Evolutionary conservation across 139 green algal genomes (phyloP), one percentile per base, ranked within the genome.

Genomic region (Astrephomene gubernaculifera): DNA sequence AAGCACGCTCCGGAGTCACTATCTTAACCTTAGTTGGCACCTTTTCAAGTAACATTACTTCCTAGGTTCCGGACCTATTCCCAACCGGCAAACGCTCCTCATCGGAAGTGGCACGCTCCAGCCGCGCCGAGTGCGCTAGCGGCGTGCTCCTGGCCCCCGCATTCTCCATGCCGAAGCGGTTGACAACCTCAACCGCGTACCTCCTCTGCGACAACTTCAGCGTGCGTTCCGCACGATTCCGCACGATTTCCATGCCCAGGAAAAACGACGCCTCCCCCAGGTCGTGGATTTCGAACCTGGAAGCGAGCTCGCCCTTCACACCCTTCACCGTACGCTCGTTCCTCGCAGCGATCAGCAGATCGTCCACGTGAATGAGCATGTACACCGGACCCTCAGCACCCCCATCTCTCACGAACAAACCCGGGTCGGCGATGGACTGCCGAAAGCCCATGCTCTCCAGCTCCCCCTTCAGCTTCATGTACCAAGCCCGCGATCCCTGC

Each of bases 21-120:
- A n/a, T n/a, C n/a, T n/a, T n/a, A n/a, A n/a, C n/a, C n/a, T n/a
- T n/a, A n/a, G n/a, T n/a, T n/a, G n/a, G n/a, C n/a, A n/a, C n/a
- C n/a, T n/a, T n/a, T n/a, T n/a, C n/a, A n/a, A n/a, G n/a, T n/a
- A n/a, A n/a, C n/a, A n/a, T n/a, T n/a, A n/a, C n/a, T n/a, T n/a
- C n/a, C n/a, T n/a, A n/a, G n/a, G n/a, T n/a, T n/a, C n/a, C n/a
- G n/a, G n/a, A 80, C 2, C 10, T 21, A 2, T 63, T 91, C 61
- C 87, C 78, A 6, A 82, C 4, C 25, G 90, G 78, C 33, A 87
- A 92, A 61, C 90, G 80, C 29, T 89, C 64, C 63, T 94, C 89
- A 63, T 53, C 86, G 70, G 88, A 92, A 33, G 88, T 87, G 24
- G 63, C 35, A 9, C 35, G 41, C 12, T 2, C 38, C 79, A 85